phyloP scores from a whole-genome alignment of 2,329 filamentous ascomycete species.

The Ascochyta clinopodiicola region DNA sequence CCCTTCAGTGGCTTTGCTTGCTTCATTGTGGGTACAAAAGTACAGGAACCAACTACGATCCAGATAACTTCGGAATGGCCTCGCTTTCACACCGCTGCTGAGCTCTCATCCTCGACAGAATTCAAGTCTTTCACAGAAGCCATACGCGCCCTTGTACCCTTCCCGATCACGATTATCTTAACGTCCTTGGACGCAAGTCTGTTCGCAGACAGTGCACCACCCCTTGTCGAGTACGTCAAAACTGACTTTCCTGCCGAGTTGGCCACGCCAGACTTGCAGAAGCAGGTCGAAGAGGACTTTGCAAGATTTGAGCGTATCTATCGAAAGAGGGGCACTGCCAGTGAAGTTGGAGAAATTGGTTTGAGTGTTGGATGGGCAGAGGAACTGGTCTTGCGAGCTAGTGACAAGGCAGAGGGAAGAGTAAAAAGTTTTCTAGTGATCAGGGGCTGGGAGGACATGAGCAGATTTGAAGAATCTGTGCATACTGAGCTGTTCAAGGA shows the following conservation, averaged over 20 bases:
- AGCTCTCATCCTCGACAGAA: background rate
- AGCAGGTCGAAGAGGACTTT: background rate
- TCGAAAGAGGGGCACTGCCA: background rate
- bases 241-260: background rate
- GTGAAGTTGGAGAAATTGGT: background rate
- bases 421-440: background rate
- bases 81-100: background rate
- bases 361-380: constrained; percentile 1
- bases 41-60: background rate
- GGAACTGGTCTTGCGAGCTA: background rate
- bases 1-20: background rate
- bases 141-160: background rate
- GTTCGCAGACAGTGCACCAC: background rate
- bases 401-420: background rate
- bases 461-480: background rate
- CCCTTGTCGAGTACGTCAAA: background rate
- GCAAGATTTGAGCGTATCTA: background rate
- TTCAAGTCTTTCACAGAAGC: background rate
- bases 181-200: background rate
- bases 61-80: constrained; percentile 4
- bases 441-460: background rate
- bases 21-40: background rate
- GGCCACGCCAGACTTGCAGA: background rate
- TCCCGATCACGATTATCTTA: background rate
- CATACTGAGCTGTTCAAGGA: background rate